Percentiles rank a stretch among this genome's conserved stretches.
Evolutionary conservation across 805 yeast species (phyloP).

Genomic region (Cyberlindnera galapagoensis): DNA sequence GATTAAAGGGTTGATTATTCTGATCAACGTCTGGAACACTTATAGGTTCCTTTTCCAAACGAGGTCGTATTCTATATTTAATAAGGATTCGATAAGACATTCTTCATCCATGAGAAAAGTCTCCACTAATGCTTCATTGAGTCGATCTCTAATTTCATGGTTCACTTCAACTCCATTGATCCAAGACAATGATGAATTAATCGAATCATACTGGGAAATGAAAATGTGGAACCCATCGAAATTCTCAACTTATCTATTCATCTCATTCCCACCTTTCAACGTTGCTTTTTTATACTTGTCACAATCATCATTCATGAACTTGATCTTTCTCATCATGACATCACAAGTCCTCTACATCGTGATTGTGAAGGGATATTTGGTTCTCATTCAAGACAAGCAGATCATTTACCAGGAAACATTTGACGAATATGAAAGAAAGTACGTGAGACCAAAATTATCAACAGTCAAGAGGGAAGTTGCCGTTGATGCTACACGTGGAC

Average conservation of each 20-base stretch:
- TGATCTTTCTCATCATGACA: constrained; percentile 30
- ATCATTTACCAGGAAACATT: constrained; percentile 53
- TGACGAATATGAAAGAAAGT: constrained; percentile 57
- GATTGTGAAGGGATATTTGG: constrained; percentile 38
- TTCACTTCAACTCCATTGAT: constrained; percentile 1
- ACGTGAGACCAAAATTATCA: constrained; percentile 51
- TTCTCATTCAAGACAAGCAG: constrained; percentile 50
- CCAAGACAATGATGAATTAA: constrained; percentile 8
- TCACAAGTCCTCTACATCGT: constrained; percentile 33
- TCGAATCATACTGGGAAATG: constrained; percentile 44
- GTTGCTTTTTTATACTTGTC: constrained; percentile 35
- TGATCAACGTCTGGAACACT: constrained; percentile 18
- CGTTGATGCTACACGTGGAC: constrained; percentile 47
- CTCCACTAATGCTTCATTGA: constrained; percentile 2
- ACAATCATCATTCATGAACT: constrained; percentile 31
- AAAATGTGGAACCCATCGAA: constrained; percentile 63
- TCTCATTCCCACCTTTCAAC: constrained; percentile 55
- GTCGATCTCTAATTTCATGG: not conserved
- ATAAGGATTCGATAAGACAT: constrained; percentile 14
- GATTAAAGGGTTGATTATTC: constrained; percentile 11
- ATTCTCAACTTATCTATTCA: constrained; percentile 44
- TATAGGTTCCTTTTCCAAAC: constrained; percentile 17
- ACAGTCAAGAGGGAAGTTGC: constrained; percentile 50
- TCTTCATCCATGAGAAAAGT: constrained; percentile 19
- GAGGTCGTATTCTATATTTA: constrained; percentile 21